phyloP scores from a whole-genome alignment of 257 asterid species.

The Linaria vulgaris region DNA sequence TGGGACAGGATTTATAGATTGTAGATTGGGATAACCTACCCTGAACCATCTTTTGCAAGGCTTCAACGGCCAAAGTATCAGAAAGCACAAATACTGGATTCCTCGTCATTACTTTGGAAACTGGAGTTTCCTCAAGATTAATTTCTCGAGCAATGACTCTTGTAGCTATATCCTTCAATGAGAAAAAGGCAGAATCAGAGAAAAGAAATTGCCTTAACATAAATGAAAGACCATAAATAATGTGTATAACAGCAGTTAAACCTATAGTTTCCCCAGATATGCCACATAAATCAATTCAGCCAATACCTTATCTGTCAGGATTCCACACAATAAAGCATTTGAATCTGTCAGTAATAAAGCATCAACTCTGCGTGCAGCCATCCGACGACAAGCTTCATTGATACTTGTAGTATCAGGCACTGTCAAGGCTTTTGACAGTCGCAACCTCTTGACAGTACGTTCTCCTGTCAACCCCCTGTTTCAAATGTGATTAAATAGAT shows the following conservation, averaged over 20 bases:
- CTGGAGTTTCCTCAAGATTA: slow-evolving; percentile 81
- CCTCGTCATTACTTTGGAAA: slow-evolving; percentile 93
- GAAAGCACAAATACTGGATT: slow-evolving; percentile 95
- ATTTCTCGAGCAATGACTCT: slow-evolving; percentile 85
- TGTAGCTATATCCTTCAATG: slow-evolving; percentile 72
- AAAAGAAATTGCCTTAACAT: slow-evolving; percentile 10
- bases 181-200: slow-evolving; percentile 4
- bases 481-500: slow-evolving; percentile 27
- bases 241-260: slow-evolving; percentile 9
- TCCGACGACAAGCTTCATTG: slow-evolving; percentile 79
- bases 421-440: slow-evolving; percentile 86
- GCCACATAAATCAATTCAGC: slow-evolving; percentile 20
- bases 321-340: slow-evolving; percentile 89
- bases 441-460: slow-evolving; percentile 88
- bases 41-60: slow-evolving; percentile 98
- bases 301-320: slow-evolving; percentile 87
- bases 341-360: slow-evolving; percentile 95
- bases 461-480: slow-evolving; percentile 86
- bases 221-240: slow-evolving; percentile 13
- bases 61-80: slow-evolving; percentile 97
- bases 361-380: slow-evolving; percentile 93
- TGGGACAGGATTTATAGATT: slow-evolving; percentile 10
- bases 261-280: not conserved
- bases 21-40: slow-evolving; percentile 41
- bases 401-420: slow-evolving; percentile 81